Evolutionary conservation across 805 yeast genomes (phyloP), one percentile per base, ranked within the genome.

Genomic region (Cyberlindnera maclurae): DNA sequence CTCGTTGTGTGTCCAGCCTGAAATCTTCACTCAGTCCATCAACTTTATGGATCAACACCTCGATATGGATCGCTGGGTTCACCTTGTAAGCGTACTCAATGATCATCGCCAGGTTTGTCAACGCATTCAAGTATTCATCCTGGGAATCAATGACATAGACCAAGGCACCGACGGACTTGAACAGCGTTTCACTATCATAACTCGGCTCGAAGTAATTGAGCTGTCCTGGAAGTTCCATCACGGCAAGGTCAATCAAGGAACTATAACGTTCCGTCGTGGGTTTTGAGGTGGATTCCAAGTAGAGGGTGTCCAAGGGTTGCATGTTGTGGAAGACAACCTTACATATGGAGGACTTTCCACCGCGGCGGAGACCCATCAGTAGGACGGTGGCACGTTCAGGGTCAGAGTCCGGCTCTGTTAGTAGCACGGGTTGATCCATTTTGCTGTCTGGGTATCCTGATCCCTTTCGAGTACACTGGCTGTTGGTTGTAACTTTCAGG

Each of bases 151-250:
- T 88, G 30, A 93, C 96, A 55, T 93, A 93, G 2, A 93, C 93
- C 22, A 93, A 68, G 0, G 96, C 93, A 15, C 96, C 96, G 12
- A 88, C 87, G 32, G 82, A 77, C 31, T 80, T 70, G 54, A 90
- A 89, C 20, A 89, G 62, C 44, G 79, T 68, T 44, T 80, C 88
- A 17, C 84, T 77, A 52, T 87, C 96, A 50, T 81, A 80, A 26
- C 79, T 73, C 3, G 94, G 93, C 50, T 88, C 96, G 57, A 87
- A 85, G 52, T 86, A 76, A 58, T 88, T 87, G 45, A 89, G 62
- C 59, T 90, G 97, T 3, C 97, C 97, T 0, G 98, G 98, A 13
- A 90, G 67, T 58, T 90, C 98, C 82, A 88, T 85, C 13, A 90
- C 89, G 2, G 87, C 80, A 33, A 90, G 65, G 57, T 89, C 93